Percentiles rank a stretch among this genome's conserved stretches.
These are phyloP conservation scores for Kluyveromyces wickerhamii DNA, from an alignment of 805 yeast genomes.

Conservation along the genomic window DNA sequence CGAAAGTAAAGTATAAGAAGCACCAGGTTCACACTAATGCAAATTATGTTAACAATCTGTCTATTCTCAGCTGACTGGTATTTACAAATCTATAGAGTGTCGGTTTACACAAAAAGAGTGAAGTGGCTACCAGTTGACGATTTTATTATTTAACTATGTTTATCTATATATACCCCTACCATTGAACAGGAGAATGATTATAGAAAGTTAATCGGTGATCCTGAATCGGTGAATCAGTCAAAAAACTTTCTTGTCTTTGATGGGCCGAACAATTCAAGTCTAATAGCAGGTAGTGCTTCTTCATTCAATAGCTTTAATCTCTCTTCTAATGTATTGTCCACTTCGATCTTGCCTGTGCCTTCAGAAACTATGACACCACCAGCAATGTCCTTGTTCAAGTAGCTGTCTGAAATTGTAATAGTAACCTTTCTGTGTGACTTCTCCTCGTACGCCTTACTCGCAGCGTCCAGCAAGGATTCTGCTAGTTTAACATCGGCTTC, in stretches of 20 bases:
- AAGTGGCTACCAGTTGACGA: too few species aligned
- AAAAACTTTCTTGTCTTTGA: constrained; percentile 84
- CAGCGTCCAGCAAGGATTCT: constrained; percentile 36
- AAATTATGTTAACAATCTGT: too few species aligned
- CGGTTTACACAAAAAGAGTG: too few species aligned
- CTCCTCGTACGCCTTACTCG: constrained; percentile 55
- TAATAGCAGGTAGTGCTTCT: constrained; percentile 85
- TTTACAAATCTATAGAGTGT: too few species aligned
- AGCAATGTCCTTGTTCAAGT: constrained; percentile 47
- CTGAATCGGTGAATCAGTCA: constrained; percentile 43
- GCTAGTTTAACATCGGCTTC: constrained; percentile 34
- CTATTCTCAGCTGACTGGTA: too few species aligned
- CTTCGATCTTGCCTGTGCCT: constrained; percentile 73
- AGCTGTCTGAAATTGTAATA: constrained; percentile 49
- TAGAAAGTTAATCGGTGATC: background rate
- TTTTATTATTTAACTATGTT: too few species aligned
- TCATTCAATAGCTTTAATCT: constrained; percentile 77
- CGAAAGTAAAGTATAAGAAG: too few species aligned
- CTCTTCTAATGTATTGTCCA: constrained; percentile 90
- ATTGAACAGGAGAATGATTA: too few species aligned
- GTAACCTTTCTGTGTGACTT: constrained; percentile 51
- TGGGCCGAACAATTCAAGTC: constrained; percentile 83
- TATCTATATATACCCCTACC: too few species aligned
- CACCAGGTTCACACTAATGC: too few species aligned
- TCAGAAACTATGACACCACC: constrained; percentile 82